Percentiles rank a stretch among this genome's conserved stretches.
Conservation (phyloP, 192 early-diverging fungal genomes). For the Cladochytrium replicatum region DNA sequence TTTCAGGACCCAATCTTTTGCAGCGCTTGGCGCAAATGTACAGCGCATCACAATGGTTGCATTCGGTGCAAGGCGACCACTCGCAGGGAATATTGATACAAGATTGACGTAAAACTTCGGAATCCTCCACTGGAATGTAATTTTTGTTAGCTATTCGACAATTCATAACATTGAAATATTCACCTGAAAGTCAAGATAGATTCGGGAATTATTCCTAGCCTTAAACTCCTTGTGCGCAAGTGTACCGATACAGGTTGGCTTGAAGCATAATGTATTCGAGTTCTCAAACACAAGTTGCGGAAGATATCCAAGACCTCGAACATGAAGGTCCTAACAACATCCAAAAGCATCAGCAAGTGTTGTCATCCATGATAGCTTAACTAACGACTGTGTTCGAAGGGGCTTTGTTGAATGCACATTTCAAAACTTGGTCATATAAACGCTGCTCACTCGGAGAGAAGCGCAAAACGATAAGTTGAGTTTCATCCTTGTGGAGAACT, state of each 20-base stretch:
- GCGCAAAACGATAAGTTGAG: slow-evolving; percentile 38
- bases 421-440: slow-evolving; percentile 35
- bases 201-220: slow-evolving; percentile 33
- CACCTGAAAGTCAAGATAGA: slow-evolving; percentile 37
- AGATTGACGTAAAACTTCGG: slow-evolving; percentile 32
- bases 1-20: slow-evolving; percentile 30
- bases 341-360: not conserved
- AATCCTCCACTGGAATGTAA: slow-evolving; percentile 36
- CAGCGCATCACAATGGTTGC: slow-evolving; percentile 20
- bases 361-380: not conserved
- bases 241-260: slow-evolving; percentile 37
- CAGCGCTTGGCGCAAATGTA: slow-evolving; percentile 31
- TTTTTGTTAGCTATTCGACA: too few species aligned
- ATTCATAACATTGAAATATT: not conserved
- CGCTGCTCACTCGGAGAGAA: slow-evolving; percentile 39
- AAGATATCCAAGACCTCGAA: slow-evolving; percentile 33
- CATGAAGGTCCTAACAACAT: slow-evolving; percentile 26
- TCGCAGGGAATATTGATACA: slow-evolving; percentile 31
- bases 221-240: slow-evolving; percentile 22
- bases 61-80: slow-evolving; percentile 27
- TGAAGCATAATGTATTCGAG: slow-evolving; percentile 34
- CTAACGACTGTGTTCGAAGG: slow-evolving; percentile 25
- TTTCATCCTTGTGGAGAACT: slow-evolving; percentile 36
- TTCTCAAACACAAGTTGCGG: slow-evolving; percentile 35
- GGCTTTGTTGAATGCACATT: slow-evolving; percentile 38